Percentiles rank a stretch among this genome's conserved stretches.
Conservation (phyloP, 208 protist species). For the Trichomonas tenax region DNA sequence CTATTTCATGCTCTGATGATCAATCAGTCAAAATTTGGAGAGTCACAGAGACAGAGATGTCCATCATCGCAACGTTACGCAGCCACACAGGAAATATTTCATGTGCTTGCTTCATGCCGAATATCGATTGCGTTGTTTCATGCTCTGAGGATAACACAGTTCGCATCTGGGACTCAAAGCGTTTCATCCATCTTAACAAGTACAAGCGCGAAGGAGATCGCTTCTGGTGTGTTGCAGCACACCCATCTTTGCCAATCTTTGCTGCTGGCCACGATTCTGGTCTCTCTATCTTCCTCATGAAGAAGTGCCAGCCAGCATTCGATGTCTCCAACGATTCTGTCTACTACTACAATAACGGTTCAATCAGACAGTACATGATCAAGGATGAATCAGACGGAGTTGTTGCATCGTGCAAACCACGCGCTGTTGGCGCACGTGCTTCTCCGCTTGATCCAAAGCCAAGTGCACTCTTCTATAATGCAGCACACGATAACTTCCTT, state of each 20-base stretch:
- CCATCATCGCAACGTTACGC: conserved; percentile 71
- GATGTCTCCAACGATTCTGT: not conserved
- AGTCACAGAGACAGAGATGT: conserved; percentile 59
- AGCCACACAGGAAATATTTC: conserved; percentile 92
- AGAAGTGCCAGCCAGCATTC: conserved; percentile 73
- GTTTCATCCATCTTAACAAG: not conserved
- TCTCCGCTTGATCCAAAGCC: not conserved
- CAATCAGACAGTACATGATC: not conserved
- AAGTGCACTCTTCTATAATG: not conserved
- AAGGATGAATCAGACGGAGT: not conserved
- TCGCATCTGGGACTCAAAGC: conserved; percentile 46
- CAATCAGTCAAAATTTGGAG: conserved; percentile 81
- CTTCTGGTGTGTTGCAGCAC: conserved; percentile 87
- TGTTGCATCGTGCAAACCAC: not conserved
- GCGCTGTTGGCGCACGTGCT: not conserved
- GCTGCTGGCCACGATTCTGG: conserved; percentile 82
- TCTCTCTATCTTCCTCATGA: conserved; percentile 90
- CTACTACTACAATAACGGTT: conserved; percentile 22
- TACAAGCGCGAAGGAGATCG: conserved; percentile 72
- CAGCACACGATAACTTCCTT: not conserved
- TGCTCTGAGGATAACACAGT: conserved; percentile 69
- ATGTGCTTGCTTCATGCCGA: conserved; percentile 75
- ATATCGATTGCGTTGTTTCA: conserved; percentile 71
- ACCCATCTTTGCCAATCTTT: conserved; percentile 74
- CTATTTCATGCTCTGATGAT: conserved; percentile 90